Evolutionary conservation across 768 basidiomycete species (phyloP).

Genomic region (Trametes punicea): DNA sequence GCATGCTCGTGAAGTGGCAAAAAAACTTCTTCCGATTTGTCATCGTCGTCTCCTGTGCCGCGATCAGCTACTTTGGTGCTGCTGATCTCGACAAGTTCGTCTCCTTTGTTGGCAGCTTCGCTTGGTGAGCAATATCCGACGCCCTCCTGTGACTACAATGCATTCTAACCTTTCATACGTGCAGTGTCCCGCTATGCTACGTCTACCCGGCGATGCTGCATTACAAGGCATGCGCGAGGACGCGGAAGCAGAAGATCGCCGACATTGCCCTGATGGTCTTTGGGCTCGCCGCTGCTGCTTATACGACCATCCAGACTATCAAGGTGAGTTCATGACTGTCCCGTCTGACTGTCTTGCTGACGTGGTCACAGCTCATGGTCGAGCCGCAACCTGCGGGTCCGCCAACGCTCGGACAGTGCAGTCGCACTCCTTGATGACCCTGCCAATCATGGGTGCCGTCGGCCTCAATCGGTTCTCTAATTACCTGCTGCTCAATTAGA

Average conservation of each 20-base stretch:
- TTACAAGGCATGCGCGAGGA: slow-evolving; percentile 80
- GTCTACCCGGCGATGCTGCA: slow-evolving; percentile 94
- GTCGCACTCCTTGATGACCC: not conserved
- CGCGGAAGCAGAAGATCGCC: slow-evolving; percentile 55
- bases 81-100: slow-evolving; percentile 95
- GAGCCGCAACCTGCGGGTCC: slow-evolving; percentile 41
- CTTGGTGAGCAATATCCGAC: slow-evolving; percentile 67
- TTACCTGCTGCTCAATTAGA: too few species aligned
- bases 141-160: not conserved
- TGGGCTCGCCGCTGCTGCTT: slow-evolving; percentile 66
- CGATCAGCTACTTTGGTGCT: slow-evolving; percentile 78
- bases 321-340: slow-evolving; percentile 39
- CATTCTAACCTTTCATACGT: not conserved
- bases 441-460: too few species aligned
- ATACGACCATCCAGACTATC: slow-evolving; percentile 80
- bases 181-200: slow-evolving; percentile 88
- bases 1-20: slow-evolving; percentile 86
- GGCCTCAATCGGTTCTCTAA: too few species aligned
- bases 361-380: slow-evolving; percentile 52
- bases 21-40: slow-evolving; percentile 88
- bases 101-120: slow-evolving; percentile 87
- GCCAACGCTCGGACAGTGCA: slow-evolving; percentile 30
- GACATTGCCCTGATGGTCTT: slow-evolving; percentile 78
- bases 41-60: slow-evolving; percentile 76
- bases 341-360: not conserved